Conservation (phyloP, 1,284 basidiomycete genomes). For the Coniferiporia weirii region DNA sequence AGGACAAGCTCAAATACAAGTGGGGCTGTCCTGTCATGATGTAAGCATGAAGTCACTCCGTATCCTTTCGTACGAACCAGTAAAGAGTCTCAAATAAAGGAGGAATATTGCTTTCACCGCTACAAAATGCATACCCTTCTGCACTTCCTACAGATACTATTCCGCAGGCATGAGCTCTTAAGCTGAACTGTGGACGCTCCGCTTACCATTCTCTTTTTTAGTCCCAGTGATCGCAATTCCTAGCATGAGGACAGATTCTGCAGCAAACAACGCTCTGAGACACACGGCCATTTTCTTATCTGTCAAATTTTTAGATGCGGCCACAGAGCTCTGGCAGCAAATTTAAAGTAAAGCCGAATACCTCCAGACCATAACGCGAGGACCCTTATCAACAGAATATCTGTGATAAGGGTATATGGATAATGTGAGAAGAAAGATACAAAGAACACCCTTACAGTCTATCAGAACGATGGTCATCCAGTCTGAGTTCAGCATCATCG, state of each 20-base stretch:
- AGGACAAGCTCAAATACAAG: not conserved
- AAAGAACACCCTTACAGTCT: not conserved
- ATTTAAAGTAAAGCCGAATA: not conserved
- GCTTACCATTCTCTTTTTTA: not conserved
- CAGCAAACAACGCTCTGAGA: not conserved
- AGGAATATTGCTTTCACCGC: not conserved
- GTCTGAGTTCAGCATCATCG: not conserved
- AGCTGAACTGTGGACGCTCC: not conserved
- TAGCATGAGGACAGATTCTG: not conserved
- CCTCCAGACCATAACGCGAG: not conserved
- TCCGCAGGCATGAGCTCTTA: not conserved
- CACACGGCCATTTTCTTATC: not conserved
- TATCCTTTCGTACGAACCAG: not conserved
- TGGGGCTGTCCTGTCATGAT: slow-evolving; percentile 1
- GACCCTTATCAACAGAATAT: slow-evolving; percentile 8
- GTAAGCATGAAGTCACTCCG: no score
- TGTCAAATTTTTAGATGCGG: not conserved
- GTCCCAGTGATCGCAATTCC: not conserved
- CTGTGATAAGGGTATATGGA: not conserved
- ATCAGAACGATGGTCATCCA: slow-evolving; percentile 5
- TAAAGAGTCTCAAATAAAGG: not conserved
- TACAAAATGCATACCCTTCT: no score
- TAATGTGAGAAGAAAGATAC: not conserved
- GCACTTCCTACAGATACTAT: not conserved
- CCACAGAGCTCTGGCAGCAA: not conserved